A percentile compares a stretch with the other conserved stretches of the same genome.
These are phyloP conservation scores for Isabelozyma heimii DNA, from an alignment of 805 yeast species.

Conservation along the genomic window DNA sequence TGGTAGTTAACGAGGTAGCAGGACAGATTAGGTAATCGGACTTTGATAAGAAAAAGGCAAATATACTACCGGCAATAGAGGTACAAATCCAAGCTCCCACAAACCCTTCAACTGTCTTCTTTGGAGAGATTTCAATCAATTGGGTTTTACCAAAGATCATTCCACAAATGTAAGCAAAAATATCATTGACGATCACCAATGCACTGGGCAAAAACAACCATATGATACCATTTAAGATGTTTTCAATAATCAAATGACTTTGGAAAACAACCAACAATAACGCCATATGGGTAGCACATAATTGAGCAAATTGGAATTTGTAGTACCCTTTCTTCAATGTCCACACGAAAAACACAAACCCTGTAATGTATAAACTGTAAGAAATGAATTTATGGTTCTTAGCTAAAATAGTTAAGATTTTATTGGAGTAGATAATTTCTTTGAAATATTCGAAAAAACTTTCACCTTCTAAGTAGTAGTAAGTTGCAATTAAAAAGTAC, in stretches of 20 bases:
- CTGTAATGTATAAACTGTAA: slow-evolving; percentile 79
- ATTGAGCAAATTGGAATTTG: slow-evolving; percentile 89
- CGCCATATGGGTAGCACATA: slow-evolving; percentile 93
- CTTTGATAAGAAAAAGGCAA: slow-evolving; percentile 62
- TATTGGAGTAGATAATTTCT: slow-evolving; percentile 49
- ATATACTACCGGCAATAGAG: slow-evolving; percentile 63
- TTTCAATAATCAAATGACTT: slow-evolving; percentile 87
- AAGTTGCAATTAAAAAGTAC: slow-evolving; percentile 86
- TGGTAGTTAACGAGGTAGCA: slow-evolving; percentile 61
- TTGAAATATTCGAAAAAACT: slow-evolving; percentile 68
- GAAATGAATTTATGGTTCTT: slow-evolving; percentile 80
- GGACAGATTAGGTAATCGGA: slow-evolving; percentile 87
- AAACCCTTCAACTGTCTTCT: slow-evolving; percentile 96
- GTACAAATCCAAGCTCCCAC: slow-evolving; percentile 98
- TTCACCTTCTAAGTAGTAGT: slow-evolving; percentile 87
- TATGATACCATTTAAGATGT: slow-evolving; percentile 83
- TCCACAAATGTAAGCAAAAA: slow-evolving; percentile 95
- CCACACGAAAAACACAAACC: slow-evolving; percentile 86
- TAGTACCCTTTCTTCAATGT: slow-evolving; percentile 86
- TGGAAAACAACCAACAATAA: slow-evolving; percentile 86
- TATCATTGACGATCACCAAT: slow-evolving; percentile 89
- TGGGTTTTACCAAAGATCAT: slow-evolving; percentile 94
- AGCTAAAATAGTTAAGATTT: slow-evolving; percentile 56
- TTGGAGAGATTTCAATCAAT: slow-evolving; percentile 90
- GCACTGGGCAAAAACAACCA: slow-evolving; percentile 95